Conservation (phyloP, 257 asterid species). For the Vinca minor region DNA sequence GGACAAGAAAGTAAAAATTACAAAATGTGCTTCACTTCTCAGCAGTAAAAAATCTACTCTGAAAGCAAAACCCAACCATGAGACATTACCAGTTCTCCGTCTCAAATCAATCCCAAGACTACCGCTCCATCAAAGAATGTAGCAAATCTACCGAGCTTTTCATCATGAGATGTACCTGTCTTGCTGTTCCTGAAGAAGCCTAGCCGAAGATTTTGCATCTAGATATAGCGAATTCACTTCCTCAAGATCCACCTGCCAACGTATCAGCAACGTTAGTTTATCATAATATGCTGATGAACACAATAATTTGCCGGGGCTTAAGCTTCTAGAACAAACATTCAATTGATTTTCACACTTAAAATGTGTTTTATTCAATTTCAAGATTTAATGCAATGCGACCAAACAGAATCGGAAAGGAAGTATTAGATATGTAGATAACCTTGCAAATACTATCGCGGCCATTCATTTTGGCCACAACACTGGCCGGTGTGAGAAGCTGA, state of each 20-base stretch:
- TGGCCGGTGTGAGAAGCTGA: slow-evolving; percentile 83
- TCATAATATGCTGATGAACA: neutral
- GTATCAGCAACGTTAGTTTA: neutral
- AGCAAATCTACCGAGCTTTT: neutral
- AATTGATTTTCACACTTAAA: neutral
- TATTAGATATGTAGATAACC: slow-evolving; percentile 32
- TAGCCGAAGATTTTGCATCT: slow-evolving; percentile 81
- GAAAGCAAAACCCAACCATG: neutral
- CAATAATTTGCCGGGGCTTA: neutral
- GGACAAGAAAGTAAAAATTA: neutral
- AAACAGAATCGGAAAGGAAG: neutral
- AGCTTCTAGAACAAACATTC: neutral
- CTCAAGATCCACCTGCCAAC: slow-evolving; percentile 76
- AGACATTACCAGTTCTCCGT: neutral
- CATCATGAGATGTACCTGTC: slow-evolving; percentile 72
- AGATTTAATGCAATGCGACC: neutral
- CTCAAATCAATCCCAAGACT: neutral
- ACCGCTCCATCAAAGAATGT: neutral
- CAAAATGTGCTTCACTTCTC: neutral
- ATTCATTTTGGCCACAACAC: slow-evolving; percentile 73
- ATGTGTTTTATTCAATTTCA: neutral
- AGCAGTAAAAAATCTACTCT: too few relatives aligned
- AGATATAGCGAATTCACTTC: slow-evolving; percentile 72
- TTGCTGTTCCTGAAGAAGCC: slow-evolving; percentile 91
- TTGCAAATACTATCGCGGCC: slow-evolving; percentile 89